Percentiles rank a stretch among this genome's conserved stretches.
Conservation (phyloP, 176 grass and related monocot species). For the Zoysia japonica region DNA sequence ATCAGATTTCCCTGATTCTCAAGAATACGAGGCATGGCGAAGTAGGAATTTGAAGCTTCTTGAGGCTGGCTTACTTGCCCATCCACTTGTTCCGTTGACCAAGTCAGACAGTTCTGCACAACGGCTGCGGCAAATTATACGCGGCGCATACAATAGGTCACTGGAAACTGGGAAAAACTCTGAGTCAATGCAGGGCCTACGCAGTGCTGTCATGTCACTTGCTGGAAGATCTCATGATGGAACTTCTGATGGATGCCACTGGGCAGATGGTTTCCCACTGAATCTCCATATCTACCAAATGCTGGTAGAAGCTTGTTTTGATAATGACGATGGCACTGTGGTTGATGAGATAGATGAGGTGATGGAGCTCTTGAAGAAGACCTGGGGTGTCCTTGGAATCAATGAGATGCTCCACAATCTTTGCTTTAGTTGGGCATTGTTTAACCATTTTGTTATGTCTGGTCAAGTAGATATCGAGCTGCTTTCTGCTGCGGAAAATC, state of each 20-base stretch:
- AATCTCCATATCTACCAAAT: slow-evolving; percentile 93
- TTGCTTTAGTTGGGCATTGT: slow-evolving; percentile 96
- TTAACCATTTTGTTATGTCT: slow-evolving; percentile 76
- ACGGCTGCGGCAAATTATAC: slow-evolving; percentile 76
- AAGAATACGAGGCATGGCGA: slow-evolving; percentile 81
- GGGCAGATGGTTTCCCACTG: slow-evolving; percentile 94
- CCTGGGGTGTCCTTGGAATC: slow-evolving; percentile 89
- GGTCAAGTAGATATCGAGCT: slow-evolving; percentile 88
- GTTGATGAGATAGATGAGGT: slow-evolving; percentile 97
- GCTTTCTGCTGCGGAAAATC: slow-evolving; percentile 80
- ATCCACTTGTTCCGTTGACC: slow-evolving; percentile 70
- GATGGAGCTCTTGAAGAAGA: slow-evolving; percentile 94
- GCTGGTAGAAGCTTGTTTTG: slow-evolving; percentile 96
- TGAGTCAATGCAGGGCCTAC: slow-evolving; percentile 84
- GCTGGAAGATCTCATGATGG: slow-evolving; percentile 72
- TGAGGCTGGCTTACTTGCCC: slow-evolving; percentile 81
- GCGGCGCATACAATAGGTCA: slow-evolving; percentile 61
- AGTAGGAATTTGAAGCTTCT: slow-evolving; percentile 84
- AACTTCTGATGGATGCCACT: slow-evolving; percentile 85
- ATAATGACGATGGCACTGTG: slow-evolving; percentile 77
- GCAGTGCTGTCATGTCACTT: slow-evolving; percentile 78
- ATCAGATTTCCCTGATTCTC: slow-evolving; percentile 77
- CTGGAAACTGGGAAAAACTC: slow-evolving; percentile 94
- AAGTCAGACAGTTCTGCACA: slow-evolving; percentile 78
- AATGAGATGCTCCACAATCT: slow-evolving; percentile 91